A percentile compares a stretch with the other conserved stretches of the same genome.
Conservation (phyloP, 306 rosid species). For the Citrullus mucosospermus region DNA sequence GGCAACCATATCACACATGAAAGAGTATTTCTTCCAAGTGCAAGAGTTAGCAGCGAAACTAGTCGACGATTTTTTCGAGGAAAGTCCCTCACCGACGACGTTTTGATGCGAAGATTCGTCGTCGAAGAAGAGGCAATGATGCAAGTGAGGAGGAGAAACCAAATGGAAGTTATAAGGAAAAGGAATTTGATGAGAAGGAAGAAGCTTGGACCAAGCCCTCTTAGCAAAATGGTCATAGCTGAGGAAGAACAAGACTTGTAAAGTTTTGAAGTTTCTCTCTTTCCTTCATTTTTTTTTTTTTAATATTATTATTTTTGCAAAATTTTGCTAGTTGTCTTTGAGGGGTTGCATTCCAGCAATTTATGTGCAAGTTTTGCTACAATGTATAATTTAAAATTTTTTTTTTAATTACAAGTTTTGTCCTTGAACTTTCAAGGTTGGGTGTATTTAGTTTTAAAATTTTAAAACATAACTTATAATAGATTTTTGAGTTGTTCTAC, state of each 20-base stretch:
- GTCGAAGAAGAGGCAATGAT: slow-evolving; percentile 92
- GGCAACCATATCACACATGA: slow-evolving; percentile 11
- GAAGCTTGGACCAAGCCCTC: slow-evolving; percentile 83
- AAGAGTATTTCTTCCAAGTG: slow-evolving; percentile 11
- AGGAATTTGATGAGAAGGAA: slow-evolving; percentile 55
- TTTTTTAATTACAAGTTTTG: too few relatives aligned
- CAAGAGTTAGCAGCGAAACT: slow-evolving; percentile 49
- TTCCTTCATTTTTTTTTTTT: too few relatives aligned
- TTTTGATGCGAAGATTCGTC: slow-evolving; percentile 82
- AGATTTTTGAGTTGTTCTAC: too few relatives aligned
- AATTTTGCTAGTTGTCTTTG: neutral
- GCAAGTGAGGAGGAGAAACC: slow-evolving; percentile 79
- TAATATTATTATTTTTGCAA: neutral
- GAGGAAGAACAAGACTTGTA: slow-evolving; percentile 13
- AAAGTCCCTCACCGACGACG: slow-evolving; percentile 82
- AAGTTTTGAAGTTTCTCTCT: neutral
- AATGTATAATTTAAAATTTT: neutral
- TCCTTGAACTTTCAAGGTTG: too few relatives aligned
- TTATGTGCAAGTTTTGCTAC: neutral
- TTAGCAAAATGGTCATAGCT: slow-evolving; percentile 66
- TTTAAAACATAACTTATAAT: too few relatives aligned
- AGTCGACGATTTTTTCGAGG: slow-evolving; percentile 69
- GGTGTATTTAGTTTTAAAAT: too few relatives aligned
- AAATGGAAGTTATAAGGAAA: slow-evolving; percentile 72
- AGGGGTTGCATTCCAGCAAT: neutral